Base-by-base conservation (phyloP, 148 eudicot genomes). In the Spergularia bocconei region DNA sequence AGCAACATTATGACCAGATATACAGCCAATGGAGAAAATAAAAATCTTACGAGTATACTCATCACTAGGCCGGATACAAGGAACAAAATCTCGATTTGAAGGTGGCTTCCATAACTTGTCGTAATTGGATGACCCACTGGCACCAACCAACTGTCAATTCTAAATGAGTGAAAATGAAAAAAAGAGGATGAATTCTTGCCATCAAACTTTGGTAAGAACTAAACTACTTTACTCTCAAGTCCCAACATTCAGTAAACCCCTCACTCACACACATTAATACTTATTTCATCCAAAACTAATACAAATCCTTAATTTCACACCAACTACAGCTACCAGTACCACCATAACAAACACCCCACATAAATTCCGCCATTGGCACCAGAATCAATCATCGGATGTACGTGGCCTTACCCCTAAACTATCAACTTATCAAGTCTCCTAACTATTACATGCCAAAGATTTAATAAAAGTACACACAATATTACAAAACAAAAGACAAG, bases 61-160 rank as follows among this genome's bases (percentile, higher is more conserved):
- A 58, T 83, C 48, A 84, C 89, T 89, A 73, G 91, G 87, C 65
- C 78, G 79, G 21, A 89, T 88, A 82, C 99, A 95, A 33, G 92
- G 99, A 54, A 83, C 80, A 79, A 77, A 91, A 69, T 83, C 98
- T 64, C 89, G 88, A 74, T 92, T 86, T 11, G 89, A 86, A 64
- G 99, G 99, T 15, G 73, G 89, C 83, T 92, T 95, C 94, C 97
- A 92, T 78, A 95, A 75, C 84, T 87, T 94, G 59, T 79, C 73
- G 51, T 73, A 55, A 75, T 82, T 80, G 86, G 72, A 76, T 59
- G 57, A 70, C 75, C 82, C 82, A 67, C 81, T 83, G 73, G 86
- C 88, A 83, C 78, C 91, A 82, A 80, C 83, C 84, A 88, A 84
- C 97, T 89, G 93, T 87, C 86, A 87, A 91, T 81, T 88, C 87